These are phyloP conservation scores for Lachancea meyersii DNA, from an alignment of 805 yeast genomes.

Conservation along the genomic window DNA sequence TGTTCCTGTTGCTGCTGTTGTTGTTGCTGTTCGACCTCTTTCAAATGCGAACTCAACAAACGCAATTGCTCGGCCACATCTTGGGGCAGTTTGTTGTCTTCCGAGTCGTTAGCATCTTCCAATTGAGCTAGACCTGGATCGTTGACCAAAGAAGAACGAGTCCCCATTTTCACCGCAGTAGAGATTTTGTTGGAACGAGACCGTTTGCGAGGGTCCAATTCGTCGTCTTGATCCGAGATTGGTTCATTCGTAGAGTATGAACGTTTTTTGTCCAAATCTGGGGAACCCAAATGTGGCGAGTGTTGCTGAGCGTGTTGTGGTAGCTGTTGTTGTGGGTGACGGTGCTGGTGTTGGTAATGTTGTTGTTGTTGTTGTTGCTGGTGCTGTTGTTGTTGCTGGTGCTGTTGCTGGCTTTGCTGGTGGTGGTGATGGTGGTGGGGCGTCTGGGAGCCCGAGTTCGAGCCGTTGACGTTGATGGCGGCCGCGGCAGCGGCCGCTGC, in stretches of 20 bases:
- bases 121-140: slow-evolving; percentile 10
- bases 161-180: slow-evolving; percentile 11
- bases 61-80: slow-evolving; percentile 34
- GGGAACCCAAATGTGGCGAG: background rate
- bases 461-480: slow-evolving; percentile 11
- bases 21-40: slow-evolving; percentile 26
- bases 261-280: slow-evolving; percentile 3
- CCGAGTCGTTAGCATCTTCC: slow-evolving; percentile 12
- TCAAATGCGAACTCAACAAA: slow-evolving; percentile 31
- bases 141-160: slow-evolving; percentile 9
- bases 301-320: background rate
- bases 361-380: slow-evolving; percentile 1
- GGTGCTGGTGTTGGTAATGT: slow-evolving; percentile 1
- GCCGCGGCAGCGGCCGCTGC: slow-evolving; percentile 16
- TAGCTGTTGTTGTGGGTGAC: background rate
- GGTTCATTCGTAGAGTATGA: background rate
- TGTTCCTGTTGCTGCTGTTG: slow-evolving; percentile 11
- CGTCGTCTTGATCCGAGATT: slow-evolving; percentile 6
- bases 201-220: slow-evolving; percentile 11
- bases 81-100: slow-evolving; percentile 30
- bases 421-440: slow-evolving; percentile 2
- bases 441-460: slow-evolving; percentile 3
- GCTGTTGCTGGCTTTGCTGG: background rate
- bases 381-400: background rate
- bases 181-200: slow-evolving; percentile 11